Conservation (phyloP, 805 yeast genomes). For the Wickerhamomyces alni region DNA sequence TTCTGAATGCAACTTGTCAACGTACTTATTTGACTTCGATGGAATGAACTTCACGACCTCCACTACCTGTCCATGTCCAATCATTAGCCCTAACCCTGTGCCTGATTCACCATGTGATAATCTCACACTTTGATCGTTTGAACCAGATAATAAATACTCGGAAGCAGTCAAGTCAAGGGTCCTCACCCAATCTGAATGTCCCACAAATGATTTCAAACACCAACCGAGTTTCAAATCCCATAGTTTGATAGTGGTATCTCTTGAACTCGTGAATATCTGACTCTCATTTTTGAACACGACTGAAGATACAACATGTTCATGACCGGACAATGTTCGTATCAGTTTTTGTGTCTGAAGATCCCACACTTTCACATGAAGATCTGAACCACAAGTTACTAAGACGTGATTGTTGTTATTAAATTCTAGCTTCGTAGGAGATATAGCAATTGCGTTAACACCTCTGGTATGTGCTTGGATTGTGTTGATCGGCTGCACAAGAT, state of each 20-base stretch:
- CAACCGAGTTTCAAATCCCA: constrained; percentile 71
- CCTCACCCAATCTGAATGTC: constrained; percentile 89
- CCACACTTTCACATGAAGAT: constrained; percentile 64
- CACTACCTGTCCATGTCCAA: constrained; percentile 81
- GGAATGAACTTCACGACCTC: constrained; percentile 73
- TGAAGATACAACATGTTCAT: constrained; percentile 78
- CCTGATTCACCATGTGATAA: constrained; percentile 63
- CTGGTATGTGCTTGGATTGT: constrained; percentile 74
- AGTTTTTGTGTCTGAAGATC: constrained; percentile 48
- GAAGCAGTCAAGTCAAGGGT: constrained; percentile 48
- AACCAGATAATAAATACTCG: constrained; percentile 62
- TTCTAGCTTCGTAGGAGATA: constrained; percentile 39
- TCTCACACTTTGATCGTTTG: constrained; percentile 72
- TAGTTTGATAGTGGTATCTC: constrained; percentile 53
- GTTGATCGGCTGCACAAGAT: constrained; percentile 52
- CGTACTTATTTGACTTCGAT: constrained; percentile 32
- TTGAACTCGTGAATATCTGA: constrained; percentile 52
- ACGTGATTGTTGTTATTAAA: constrained; percentile 19
- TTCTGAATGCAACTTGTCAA: constrained; percentile 38
- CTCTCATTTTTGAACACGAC: constrained; percentile 45
- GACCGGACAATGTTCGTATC: constrained; percentile 67
- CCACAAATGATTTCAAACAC: constrained; percentile 58
- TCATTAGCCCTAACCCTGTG: constrained; percentile 56
- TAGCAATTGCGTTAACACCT: constrained; percentile 50
- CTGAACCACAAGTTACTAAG: constrained; percentile 46